Evolutionary conservation across 1,139 yeast species (phyloP), one percentile per base, ranked within the genome.

Genomic region (Candida frijolesensis): DNA sequence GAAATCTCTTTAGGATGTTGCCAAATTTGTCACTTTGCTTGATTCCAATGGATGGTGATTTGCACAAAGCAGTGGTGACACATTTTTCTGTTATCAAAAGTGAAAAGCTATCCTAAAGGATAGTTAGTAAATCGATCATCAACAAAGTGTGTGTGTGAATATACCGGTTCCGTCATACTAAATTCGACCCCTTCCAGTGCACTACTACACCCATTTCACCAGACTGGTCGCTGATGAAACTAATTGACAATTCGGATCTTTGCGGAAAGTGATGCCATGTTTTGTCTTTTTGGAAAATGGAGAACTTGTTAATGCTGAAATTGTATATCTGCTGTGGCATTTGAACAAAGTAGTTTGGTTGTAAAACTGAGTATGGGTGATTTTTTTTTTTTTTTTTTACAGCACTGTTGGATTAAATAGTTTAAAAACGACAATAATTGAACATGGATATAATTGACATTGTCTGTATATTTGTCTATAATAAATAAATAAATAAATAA

Each of bases 191-290:
- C 46, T 58, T 64, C 70, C 70, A 67, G 25, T 48, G 49, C n/a
- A 60, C 50, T 15, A 51, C 48, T 12, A 56, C 55, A n/a, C 45
- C 43, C 5, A 52, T 51, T 33, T 56, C 56, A 11, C 47, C 49
- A 4, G 46, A 30, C 3, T 33, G 38, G 19, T 38, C 41, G 39
- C 18, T 50, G 44, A 59, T 50, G 40, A 66, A 59, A 40, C 57
- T 59, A 11, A 65, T 54, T 5, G 61, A 56, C 15, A 67, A 40
- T 35, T 63, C 67, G 9, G 68, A 52, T 30, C 71, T 49, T 38
- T 67, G 70, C 2, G 72, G 72, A 40, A 56, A 63, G 46, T 67
- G 71, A 42, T 51, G 51, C 72, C 72, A 67, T 1, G 40, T 37
- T 4, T 45, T 42, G 18, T 40, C 45, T 15, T 33, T 25, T 25